Evolutionary conservation across 495 filamentous ascomycete genomes (phyloP).

Genomic region (Talaromyces thailandensis): DNA sequence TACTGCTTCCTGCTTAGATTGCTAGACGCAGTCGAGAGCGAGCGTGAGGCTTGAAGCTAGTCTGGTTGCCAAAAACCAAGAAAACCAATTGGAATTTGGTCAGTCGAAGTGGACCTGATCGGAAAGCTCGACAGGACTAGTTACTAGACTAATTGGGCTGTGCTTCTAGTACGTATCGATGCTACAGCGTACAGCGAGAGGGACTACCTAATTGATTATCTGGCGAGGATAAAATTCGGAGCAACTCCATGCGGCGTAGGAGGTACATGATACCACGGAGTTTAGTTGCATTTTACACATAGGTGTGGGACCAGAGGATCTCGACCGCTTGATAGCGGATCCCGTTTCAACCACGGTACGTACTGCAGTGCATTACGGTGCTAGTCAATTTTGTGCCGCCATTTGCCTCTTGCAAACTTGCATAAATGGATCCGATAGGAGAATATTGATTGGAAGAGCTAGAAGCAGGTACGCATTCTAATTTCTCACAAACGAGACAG

Average conservation of each 20-base stretch:
- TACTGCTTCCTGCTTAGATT: not conserved
- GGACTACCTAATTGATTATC: not conserved
- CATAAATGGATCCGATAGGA: not conserved
- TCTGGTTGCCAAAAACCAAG: not conserved
- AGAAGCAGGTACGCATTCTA: not conserved
- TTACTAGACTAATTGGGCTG: not conserved
- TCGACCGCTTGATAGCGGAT: not conserved
- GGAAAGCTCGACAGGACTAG: not conserved
- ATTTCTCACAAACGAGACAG: not conserved
- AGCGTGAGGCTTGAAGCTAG: not conserved
- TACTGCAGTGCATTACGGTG: not conserved
- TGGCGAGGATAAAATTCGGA: not conserved
- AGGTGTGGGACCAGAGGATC: not conserved
- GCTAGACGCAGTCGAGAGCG: not conserved
- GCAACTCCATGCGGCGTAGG: not conserved
- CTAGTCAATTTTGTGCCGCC: not conserved
- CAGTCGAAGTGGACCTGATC: not conserved
- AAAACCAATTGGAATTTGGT: not conserved
- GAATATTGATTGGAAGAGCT: not conserved
- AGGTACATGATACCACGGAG: not conserved
- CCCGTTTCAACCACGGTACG: not conserved
- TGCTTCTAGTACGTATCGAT: not conserved
- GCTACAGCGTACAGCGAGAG: not conserved
- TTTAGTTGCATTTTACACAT: too few species aligned
- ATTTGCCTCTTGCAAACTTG: not conserved